phyloP scores from a whole-genome alignment of 2,329 filamentous ascomycete species.

The Alternaria gaisen region DNA sequence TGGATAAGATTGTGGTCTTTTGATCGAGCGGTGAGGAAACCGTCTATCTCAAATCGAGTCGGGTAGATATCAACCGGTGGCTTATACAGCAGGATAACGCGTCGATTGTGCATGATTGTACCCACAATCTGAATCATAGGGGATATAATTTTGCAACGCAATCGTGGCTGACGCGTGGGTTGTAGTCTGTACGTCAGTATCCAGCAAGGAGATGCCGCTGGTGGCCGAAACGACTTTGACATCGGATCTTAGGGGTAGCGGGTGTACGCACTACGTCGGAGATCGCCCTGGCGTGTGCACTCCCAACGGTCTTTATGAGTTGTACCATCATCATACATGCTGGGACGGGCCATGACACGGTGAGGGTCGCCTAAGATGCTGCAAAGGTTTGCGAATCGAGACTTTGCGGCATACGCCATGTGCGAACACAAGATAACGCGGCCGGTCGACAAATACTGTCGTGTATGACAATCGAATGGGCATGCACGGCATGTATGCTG shows the following conservation, averaged over 20 bases:
- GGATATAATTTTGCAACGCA: neutral
- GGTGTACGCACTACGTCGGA: neutral
- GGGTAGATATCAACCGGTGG: constrained; percentile 10
- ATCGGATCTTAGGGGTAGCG: neutral
- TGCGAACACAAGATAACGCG: neutral
- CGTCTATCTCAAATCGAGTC: neutral
- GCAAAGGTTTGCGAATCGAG: constrained; percentile 1
- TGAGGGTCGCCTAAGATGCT: constrained; percentile 3
- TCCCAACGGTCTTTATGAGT: constrained; percentile 5
- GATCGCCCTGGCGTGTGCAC: neutral
- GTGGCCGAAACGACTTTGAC: neutral
- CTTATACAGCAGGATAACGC: constrained; percentile 1
- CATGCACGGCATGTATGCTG: neutral
- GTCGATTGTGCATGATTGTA: constrained; percentile 11
- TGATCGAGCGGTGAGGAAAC: neutral
- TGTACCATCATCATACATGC: constrained; percentile 5
- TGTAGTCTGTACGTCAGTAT: neutral
- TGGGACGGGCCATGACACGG: constrained; percentile 8
- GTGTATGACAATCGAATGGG: neutral
- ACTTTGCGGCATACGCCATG: neutral
- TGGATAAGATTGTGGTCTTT: neutral
- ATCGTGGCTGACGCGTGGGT: neutral
- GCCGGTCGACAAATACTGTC: neutral
- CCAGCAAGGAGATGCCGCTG: neutral
- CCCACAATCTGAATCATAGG: constrained; percentile 5